Base-by-base conservation (phyloP, 768 basidiomycete species). In the Lactarius indigo region DNA sequence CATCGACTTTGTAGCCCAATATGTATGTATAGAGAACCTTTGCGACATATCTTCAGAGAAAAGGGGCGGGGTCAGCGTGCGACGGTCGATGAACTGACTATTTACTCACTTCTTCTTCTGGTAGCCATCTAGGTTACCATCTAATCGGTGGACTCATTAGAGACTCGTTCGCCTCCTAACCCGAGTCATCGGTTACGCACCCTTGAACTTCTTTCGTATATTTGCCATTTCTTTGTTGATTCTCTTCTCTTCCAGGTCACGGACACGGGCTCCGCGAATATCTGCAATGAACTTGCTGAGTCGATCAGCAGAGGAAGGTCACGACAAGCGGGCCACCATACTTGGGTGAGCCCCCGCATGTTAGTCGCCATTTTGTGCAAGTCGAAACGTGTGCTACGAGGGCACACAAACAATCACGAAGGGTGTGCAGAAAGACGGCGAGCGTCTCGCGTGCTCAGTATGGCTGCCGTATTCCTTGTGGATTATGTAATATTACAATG, bases 191-290 rank as follows among this genome's bases (percentile, higher is more conserved):
- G 6, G 18, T 50, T 28, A 64, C 74, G 60, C 57, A 91, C 95
- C 94, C 84, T 98, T 98, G 83, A 99, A 98, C 78, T 96, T 94
- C 83, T 97, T 96, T 68, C 97, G 84, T 69, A 99, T 99, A 73
- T 99, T 98, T 1, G 97, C 97, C 97, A 99, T 98, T 80, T 99
- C 97, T 78, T 98, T 96, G 80, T 99, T 99, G 72, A 99, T 97
- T 63, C 97, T 83, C 79, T 98, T 98, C 83, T 98, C 96, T 75
- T 99, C 97, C 61, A 98, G 80, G 77, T 99, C 97, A 63, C 96
- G 87, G 26, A 98, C 96, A 65, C 96, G 83, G 59, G 96, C 96
- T 59, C 97, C 95, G 64, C 97, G 91, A 74, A 99, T 92, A 78
- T 99, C 97, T 76, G 96, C 96, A 76, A 99, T 99, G 84, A 98